Conservation (phyloP, 1,139 yeast species). For the Lodderomyces metapsilosis region DNA sequence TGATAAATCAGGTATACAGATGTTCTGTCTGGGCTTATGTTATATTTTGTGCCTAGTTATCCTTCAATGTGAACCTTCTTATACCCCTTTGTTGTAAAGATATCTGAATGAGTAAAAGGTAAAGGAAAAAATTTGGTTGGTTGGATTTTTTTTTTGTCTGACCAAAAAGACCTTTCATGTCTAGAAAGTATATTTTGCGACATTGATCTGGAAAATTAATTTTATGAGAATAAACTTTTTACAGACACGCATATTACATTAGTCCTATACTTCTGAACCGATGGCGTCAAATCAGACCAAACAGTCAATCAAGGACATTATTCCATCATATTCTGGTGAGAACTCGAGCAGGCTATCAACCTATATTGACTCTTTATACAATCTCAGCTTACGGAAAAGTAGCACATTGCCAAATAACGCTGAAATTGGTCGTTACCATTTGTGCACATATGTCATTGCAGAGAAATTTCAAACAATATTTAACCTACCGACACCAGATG, state of each 20-base stretch:
- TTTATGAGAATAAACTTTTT: too few relatives aligned
- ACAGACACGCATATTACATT: too few relatives aligned
- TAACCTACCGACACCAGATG: constrained; percentile 46
- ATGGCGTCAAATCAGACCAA: constrained; percentile 21
- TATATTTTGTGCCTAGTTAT: too few relatives aligned
- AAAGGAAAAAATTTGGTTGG: constrained; percentile 16
- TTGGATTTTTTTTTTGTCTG: constrained; percentile 3
- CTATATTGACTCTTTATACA: constrained; percentile 52
- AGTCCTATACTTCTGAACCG: too few relatives aligned
- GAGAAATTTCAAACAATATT: constrained; percentile 46
- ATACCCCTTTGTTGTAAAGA: too few relatives aligned
- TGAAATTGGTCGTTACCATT: constrained; percentile 63
- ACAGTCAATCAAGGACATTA: constrained; percentile 42
- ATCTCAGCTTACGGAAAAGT: constrained; percentile 40
- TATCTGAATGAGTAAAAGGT: background rate
- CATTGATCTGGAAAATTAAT: background rate
- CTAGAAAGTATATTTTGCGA: background rate
- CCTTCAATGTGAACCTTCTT: too few relatives aligned
- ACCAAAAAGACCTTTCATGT: background rate
- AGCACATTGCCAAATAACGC: constrained; percentile 43
- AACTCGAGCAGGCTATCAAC: constrained; percentile 46
- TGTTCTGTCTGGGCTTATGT: background rate
- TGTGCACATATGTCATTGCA: constrained; percentile 62
- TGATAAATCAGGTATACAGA: too few relatives aligned
- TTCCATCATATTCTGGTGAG: constrained; percentile 50